Base-by-base conservation (phyloP, 73 alveolate species). In the Paramecium octaurelia region DNA sequence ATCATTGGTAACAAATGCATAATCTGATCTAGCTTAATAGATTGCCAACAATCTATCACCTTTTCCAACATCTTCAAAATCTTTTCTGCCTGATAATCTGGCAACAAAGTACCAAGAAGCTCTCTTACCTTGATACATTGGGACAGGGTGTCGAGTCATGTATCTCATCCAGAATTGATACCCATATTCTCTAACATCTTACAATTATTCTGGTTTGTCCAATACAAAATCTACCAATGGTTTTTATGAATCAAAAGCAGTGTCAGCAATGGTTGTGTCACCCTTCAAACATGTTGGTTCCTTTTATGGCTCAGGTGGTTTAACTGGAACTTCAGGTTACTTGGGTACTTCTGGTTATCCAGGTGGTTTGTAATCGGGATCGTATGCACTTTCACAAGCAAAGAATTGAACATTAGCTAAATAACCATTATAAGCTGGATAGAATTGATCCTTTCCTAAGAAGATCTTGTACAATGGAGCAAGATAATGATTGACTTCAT, bases 121-220 rank as follows among this genome's bases (percentile, higher is more conserved):
- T 80, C 57, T 80, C 58, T 80, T 80, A 80, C 91, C 91, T 80
- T 80, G 16, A 42, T 44, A 80, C 42, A 80, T 24, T 2, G 91
- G 91, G 7, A 80, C 91, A 38, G 91, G 91, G 46, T 80, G 57
- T 4, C 91, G 46, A 3, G 91, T 80, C 46, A 80, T 24, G 18
- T 12, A 80, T 80, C 91, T 80, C 76, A 80, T 44, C 91, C 91
- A 80, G 44, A 80, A 80, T 44, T 43, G n/a, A 80, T 80, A 80
- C 14, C 91, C 91, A 80, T 80, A 80, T 80, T 80, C 70, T 80
- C 91, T 80, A 0, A 80, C 91, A 80, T 80, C 91, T 48, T 80
- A 31, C 29, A 80, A 80, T 46, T 80, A 31, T 23, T 80, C 91
- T 80, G 64, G 84, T 64, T 64, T 64, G 14, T 64, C 84, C 10